Evolutionary conservation across 306 rosid genomes (phyloP), one percentile per base, ranked within the genome.

Genomic region (Vigna trinervia): DNA sequence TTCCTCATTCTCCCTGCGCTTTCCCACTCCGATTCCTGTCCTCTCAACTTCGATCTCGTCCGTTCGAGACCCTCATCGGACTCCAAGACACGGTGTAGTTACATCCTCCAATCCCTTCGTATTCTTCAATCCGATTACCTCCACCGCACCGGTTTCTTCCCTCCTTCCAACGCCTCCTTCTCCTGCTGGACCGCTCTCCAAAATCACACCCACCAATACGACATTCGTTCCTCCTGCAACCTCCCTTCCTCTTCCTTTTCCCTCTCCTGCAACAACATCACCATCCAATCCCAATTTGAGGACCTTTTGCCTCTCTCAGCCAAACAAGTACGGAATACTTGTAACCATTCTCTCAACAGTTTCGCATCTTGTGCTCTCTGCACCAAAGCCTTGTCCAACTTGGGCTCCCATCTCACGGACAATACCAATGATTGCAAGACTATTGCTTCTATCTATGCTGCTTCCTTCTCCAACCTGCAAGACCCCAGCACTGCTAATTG

Each of bases 11-110:
- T 72, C 6, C 45, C 63, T 1, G 6, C 56, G 15, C 17, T 39
- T 5, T 73, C 70, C 12, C 61, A 54, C 62, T 64, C 73, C 12
- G 75, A 45, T 5, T 0, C 63, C 0, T 92, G 97, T 84, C 97
- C 96, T n/a, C 96, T 92, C 53, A 82, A 90, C 88, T 81, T 86
- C 89, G 50, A 76, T 32, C 64, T 92, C 65, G 88, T 92, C 36
- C 73, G 19, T 17, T 32, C 66, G 8, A 4, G 0, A 4, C 85
- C 76, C 69, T 26, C 73, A 0, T 0, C 48, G 4, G 87, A 68
- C 74, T 2, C 10, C 30, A 1, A 12, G 62, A 56, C 38, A 14
- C 7, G 23, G 53, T 92, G 97, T 72, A 82, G 20, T 46, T 78
- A 80, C 86, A 43, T 85, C 73, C 74, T 78, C 66, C 82, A 47